Evolutionary conservation across 1,284 basidiomycete species (phyloP).

Genomic region (Cerrena zonata): DNA sequence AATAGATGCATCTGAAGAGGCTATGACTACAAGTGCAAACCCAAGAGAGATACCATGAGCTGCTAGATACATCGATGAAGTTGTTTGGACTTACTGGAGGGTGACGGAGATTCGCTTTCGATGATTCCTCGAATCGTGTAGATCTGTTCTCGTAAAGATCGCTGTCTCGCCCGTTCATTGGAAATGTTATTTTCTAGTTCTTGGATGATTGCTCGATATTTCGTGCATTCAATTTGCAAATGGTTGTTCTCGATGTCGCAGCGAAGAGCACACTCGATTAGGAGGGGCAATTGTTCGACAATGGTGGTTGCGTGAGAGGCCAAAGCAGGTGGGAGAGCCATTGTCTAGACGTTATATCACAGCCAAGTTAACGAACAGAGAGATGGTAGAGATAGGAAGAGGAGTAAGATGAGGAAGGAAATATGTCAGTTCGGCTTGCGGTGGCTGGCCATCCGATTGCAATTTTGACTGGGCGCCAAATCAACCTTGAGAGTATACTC

Average conservation of each 20-base stretch:
- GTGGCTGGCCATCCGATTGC: background rate
- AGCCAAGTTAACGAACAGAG: no score
- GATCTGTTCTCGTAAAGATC: constrained; percentile 14
- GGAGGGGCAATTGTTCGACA: constrained; percentile 13
- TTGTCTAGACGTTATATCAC: no score
- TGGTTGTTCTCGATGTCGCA: constrained; percentile 16
- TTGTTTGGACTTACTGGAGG: background rate
- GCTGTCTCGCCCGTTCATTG: constrained; percentile 18
- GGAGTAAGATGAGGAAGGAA: background rate
- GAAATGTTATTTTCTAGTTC: constrained; percentile 12
- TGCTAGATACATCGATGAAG: background rate
- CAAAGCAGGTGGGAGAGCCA: constrained; percentile 9
- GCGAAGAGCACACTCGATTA: constrained; percentile 16
- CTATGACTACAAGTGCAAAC: background rate
- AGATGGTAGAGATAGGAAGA: background rate
- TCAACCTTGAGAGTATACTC: background rate
- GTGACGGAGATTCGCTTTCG: background rate
- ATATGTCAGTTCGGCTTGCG: background rate
- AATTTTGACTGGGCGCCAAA: background rate
- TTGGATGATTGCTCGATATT: constrained; percentile 12
- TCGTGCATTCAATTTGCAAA: constrained; percentile 15
- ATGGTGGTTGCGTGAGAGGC: constrained; percentile 10
- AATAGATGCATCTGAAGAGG: background rate
- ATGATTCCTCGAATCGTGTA: constrained; percentile 5
- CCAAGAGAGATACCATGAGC: background rate